Base-by-base conservation (phyloP, 805 yeast species). In the Wickerhamomyces pijperi region DNA sequence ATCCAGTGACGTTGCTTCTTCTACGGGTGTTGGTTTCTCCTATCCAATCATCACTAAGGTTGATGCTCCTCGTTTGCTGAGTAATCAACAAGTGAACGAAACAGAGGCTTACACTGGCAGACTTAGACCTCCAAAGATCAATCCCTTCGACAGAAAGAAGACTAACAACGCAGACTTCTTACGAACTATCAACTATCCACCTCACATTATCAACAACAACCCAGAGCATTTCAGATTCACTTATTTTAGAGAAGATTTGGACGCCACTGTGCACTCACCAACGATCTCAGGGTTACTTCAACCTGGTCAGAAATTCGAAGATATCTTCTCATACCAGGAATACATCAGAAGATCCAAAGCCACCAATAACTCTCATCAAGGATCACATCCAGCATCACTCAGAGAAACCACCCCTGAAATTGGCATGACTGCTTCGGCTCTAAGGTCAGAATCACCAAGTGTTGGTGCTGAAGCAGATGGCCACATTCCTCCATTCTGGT, bases 231-330 rank as follows among this genome's bases (percentile, higher is more conserved):
- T 76, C 55, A 67, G 97, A 46, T 90, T 84, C 63, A 86, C 97
- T 0, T 90, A 90, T 54, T 90, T 92, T 60, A 70, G 97, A 47
- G 95, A 87, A 46, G 94, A 86, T 51, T 59, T 90, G 47, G 82
- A 80, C 14, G 76, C 86, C n/a, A 88, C 97, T 0, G 75, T 88
- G 19, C 97, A 88, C 58, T 76, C 96, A 0, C 86, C 95, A 2
- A 79, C 84, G 5, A 79, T 88, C 19, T 80, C 94, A 3, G 96
- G 96, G 0, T 63, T 88, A 18, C 54, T 82, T 28, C 79, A 76
- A 49, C 74, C 76, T 2, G 77, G 71, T 12, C 77, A 73, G 48
- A 62, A 69, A 3, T 79, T 79, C 54, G 70, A 68, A 5, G 83
- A 80, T 44, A 59, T 82, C 32, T 82, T 82, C 52, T 70, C 73